These are phyloP conservation scores for Cymbopogon flexuosus DNA, from an alignment of 202 grass and related monocot genomes.

Conservation along the genomic window DNA sequence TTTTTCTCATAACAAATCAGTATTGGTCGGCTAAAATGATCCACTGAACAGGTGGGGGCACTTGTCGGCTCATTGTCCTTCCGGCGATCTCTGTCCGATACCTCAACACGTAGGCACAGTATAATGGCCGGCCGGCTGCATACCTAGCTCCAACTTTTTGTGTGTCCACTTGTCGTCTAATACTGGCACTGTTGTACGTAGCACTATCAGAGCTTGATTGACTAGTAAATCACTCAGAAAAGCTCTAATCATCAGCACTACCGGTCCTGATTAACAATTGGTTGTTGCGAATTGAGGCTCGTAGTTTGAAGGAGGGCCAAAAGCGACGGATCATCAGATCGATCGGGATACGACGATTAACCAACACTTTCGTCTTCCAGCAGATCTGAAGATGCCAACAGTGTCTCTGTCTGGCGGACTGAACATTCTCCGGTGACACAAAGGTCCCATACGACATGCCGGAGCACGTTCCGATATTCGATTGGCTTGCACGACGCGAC, in stretches of 20 bases:
- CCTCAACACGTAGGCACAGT: background rate
- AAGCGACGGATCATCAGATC: background rate
- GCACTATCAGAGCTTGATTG: background rate
- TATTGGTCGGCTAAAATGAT: no score
- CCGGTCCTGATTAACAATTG: background rate
- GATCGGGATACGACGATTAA: background rate
- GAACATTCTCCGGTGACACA: constrained; percentile 1
- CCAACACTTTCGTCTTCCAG: background rate
- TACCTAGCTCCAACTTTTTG: background rate
- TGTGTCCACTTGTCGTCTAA: background rate
- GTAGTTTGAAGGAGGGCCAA: background rate
- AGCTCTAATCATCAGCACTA: background rate
- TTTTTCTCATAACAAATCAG: no score
- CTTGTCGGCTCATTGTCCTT: background rate
- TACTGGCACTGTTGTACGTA: background rate
- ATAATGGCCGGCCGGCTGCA: no score
- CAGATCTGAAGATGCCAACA: constrained; percentile 3
- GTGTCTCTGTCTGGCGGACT: background rate
- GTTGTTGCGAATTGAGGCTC: background rate
- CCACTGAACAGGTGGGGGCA: background rate
- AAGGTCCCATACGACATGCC: background rate
- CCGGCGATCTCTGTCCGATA: background rate
- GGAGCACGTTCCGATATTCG: constrained; percentile 14
- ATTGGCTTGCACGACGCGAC: background rate
- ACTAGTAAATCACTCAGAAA: background rate